These are phyloP conservation scores for Allium sativum DNA, from an alignment of 106 monocot genomes.

Conservation along the genomic window DNA sequence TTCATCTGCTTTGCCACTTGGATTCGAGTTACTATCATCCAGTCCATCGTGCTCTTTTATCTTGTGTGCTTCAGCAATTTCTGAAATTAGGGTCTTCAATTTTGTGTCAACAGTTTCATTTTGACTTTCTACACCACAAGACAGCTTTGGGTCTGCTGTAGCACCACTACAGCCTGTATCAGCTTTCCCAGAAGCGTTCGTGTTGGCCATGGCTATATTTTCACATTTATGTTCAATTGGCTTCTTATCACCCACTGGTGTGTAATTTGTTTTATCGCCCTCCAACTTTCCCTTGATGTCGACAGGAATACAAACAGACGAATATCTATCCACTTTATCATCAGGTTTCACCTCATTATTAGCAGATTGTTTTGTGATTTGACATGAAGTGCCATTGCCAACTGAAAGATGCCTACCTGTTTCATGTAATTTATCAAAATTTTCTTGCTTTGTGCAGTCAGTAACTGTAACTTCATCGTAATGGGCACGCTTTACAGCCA, in stretches of 20 bases:
- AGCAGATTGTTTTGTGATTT: not conserved
- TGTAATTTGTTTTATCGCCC: constrained; percentile 4
- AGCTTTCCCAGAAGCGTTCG: constrained; percentile 3
- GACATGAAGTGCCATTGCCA: constrained; percentile 5
- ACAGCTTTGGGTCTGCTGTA: not conserved
- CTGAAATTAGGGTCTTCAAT: constrained; percentile 1
- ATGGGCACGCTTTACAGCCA: constrained; percentile 2
- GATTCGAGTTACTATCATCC: constrained; percentile 6
- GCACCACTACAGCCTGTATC: constrained; percentile 3
- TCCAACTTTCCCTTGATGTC: constrained; percentile 12
- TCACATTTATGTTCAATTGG: constrained; percentile 3
- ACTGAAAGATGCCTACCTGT: not conserved
- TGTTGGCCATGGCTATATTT: constrained; percentile 1
- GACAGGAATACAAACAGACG: constrained; percentile 2
- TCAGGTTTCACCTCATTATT: constrained; percentile 8
- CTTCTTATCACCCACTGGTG: constrained; percentile 12
- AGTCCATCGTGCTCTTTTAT: constrained; percentile 9
- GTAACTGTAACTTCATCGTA: constrained; percentile 20
- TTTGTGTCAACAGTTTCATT: not conserved
- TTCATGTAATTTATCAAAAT: constrained; percentile 17
- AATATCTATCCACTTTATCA: constrained; percentile 1
- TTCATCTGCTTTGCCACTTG: constrained; percentile 4
- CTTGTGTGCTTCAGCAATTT: constrained; percentile 9
- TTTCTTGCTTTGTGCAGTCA: constrained; percentile 17
- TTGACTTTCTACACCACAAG: constrained; percentile 2